Percentiles rank a stretch among this genome's conserved stretches.
phyloP scores from a whole-genome alignment of 495 filamentous ascomycete genomes.

The Parmelia sp. region DNA sequence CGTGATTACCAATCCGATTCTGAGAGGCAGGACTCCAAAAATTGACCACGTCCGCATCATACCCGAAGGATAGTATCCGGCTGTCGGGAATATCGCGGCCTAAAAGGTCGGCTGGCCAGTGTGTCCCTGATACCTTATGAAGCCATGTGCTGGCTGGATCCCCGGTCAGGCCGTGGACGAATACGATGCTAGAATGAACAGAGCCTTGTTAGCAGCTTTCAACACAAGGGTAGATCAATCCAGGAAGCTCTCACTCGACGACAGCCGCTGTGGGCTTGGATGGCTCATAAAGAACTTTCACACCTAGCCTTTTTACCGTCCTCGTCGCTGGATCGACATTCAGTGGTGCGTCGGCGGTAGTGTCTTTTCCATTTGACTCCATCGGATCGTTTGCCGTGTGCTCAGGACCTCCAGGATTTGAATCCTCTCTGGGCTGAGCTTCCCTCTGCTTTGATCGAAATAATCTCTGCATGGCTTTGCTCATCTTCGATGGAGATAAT shows the following conservation, averaged over 20 bases:
- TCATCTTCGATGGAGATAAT: not conserved
- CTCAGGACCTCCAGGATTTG: not conserved
- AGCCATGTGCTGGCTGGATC: slow-evolving; percentile 4
- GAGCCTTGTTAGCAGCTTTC: no score
- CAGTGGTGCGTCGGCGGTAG: not conserved
- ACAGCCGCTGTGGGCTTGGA: slow-evolving; percentile 2
- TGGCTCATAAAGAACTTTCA: slow-evolving; percentile 1
- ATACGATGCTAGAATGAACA: no score
- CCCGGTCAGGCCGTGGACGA: slow-evolving; percentile 16
- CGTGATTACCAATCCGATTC: slow-evolving; percentile 29
- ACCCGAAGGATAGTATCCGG: slow-evolving; percentile 42
- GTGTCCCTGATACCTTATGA: slow-evolving; percentile 13
- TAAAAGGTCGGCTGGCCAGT: slow-evolving; percentile 42
- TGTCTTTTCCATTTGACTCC: not conserved
- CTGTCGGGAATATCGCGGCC: not conserved
- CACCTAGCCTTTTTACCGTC: not conserved
- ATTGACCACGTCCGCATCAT: slow-evolving; percentile 32
- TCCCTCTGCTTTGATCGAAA: not conserved
- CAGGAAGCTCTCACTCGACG: slow-evolving; percentile 2
- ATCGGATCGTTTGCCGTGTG: not conserved
- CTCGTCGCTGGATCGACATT: not conserved
- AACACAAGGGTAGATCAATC: no score
- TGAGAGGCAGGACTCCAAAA: slow-evolving; percentile 14
- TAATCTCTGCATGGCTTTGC: not conserved
- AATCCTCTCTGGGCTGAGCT: not conserved